Conservation (phyloP, 352 stramenopile genomes). For the Pythium biforme region DNA sequence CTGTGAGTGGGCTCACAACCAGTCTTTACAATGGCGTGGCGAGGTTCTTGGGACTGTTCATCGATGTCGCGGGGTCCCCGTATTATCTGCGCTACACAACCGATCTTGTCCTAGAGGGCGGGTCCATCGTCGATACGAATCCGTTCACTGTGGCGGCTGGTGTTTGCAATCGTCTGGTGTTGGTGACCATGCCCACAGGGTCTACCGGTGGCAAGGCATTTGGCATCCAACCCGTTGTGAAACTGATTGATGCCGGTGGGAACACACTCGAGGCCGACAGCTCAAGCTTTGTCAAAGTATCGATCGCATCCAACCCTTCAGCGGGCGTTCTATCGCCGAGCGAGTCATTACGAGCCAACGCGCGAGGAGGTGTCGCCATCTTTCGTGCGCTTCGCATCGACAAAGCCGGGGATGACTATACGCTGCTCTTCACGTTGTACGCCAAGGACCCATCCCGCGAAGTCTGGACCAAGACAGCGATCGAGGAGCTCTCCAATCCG, state of each 20-base stretch:
- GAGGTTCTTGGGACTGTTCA: slow-evolving; percentile 63
- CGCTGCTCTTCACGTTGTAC: slow-evolving; percentile 65
- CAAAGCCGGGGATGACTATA: slow-evolving; percentile 71
- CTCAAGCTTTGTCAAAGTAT: slow-evolving; percentile 57
- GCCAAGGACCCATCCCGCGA: slow-evolving; percentile 40
- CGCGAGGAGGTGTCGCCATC: slow-evolving; percentile 53
- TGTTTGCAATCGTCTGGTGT: slow-evolving; percentile 46
- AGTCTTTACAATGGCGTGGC: slow-evolving; percentile 53
- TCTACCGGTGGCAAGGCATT: slow-evolving; percentile 74
- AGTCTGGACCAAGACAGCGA: slow-evolving; percentile 41
- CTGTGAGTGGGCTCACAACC: slow-evolving; percentile 42
- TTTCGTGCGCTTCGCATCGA: slow-evolving; percentile 80
- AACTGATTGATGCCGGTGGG: slow-evolving; percentile 69
- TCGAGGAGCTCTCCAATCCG: slow-evolving; percentile 53
- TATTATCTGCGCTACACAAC: slow-evolving; percentile 76
- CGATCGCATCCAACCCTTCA: slow-evolving; percentile 75
- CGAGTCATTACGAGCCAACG: slow-evolving; percentile 37
- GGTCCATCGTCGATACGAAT: slow-evolving; percentile 61
- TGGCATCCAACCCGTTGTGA: slow-evolving; percentile 69
- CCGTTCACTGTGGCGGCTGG: slow-evolving; percentile 73
- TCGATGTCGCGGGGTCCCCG: slow-evolving; percentile 74
- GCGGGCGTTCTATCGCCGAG: slow-evolving; percentile 43
- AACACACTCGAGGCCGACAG: slow-evolving; percentile 68
- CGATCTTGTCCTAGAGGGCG: slow-evolving; percentile 49
- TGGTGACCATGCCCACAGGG: slow-evolving; percentile 37